These are phyloP conservation scores for Phytophthora meadii DNA, from an alignment of 352 stramenopile species.

Conservation along the genomic window DNA sequence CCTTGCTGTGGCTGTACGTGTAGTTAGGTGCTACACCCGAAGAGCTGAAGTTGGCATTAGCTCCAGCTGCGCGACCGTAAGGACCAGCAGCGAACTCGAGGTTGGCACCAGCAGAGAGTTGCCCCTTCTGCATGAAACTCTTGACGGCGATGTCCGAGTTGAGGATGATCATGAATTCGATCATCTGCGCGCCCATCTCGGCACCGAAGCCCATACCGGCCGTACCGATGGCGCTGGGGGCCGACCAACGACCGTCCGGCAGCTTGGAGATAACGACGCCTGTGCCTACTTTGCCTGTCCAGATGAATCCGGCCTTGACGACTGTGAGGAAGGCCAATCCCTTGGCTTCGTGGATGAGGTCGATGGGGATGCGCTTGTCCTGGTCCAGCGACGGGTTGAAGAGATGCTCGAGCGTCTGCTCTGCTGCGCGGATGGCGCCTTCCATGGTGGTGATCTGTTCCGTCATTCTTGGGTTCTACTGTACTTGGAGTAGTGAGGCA, in stretches of 20 bases:
- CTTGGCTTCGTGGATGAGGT: slow-evolving; percentile 90
- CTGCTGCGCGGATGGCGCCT: slow-evolving; percentile 89
- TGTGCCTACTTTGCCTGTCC: slow-evolving; percentile 85
- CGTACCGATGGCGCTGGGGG: slow-evolving; percentile 94
- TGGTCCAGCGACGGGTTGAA: slow-evolving; percentile 88
- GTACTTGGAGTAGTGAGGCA: not conserved
- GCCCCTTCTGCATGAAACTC: slow-evolving; percentile 86
- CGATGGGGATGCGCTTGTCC: slow-evolving; percentile 90
- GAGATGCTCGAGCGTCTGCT: slow-evolving; percentile 92
- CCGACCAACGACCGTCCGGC: slow-evolving; percentile 94
- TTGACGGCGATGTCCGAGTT: slow-evolving; percentile 95
- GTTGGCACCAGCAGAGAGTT: slow-evolving; percentile 85
- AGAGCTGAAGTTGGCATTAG: slow-evolving; percentile 79
- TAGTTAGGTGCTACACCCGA: slow-evolving; percentile 86
- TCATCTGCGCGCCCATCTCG: slow-evolving; percentile 82
- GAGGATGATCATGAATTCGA: slow-evolving; percentile 92
- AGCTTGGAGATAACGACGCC: slow-evolving; percentile 95
- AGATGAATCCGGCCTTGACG: slow-evolving; percentile 91
- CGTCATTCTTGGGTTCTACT: slow-evolving; percentile 41
- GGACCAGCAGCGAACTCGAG: slow-evolving; percentile 84
- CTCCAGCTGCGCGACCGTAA: slow-evolving; percentile 79
- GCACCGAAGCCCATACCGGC: slow-evolving; percentile 89
- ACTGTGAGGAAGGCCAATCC: slow-evolving; percentile 93
- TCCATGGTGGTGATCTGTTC: slow-evolving; percentile 91
- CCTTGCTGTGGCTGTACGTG: slow-evolving; percentile 90